Evolutionary conservation across 352 stramenopile genomes (phyloP), one percentile per base, ranked within the genome.

Genomic region (Phytopythium montanum): DNA sequence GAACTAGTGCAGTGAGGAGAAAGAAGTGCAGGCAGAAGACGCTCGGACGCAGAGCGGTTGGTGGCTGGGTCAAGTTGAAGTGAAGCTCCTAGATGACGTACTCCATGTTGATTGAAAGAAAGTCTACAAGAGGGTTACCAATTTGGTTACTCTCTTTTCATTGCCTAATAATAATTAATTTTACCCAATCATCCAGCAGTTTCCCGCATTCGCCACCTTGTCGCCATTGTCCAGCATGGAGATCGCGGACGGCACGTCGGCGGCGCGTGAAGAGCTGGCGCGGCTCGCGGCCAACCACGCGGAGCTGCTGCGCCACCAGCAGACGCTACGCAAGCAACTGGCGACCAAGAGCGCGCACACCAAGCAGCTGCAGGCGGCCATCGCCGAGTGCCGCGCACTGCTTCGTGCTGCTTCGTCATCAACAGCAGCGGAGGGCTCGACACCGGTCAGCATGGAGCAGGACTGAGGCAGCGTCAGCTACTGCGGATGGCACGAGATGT

Each of bases 281-380:
- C 73, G 77, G 21, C 70, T 90, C 6, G 69, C 80, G 64, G 69
- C 73, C 34, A 88, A 88, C 59, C 72, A 88, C 61, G 61, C 61
- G 62, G 75, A 90, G 68, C 73, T 90, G 23, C 54, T 76, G 49
- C 63, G 84, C 57, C 80, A 90, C 51, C 66, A 87, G 34, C 60
- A 75, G 42, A 85, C 75, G 50, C 73, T 90, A 28, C 59, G 73
- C 53, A 60, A 64, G 44, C 71, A 87, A 55, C 65, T 90, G 28
- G 38, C 58, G 33, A 59, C 69, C 66, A 81, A 71, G 59, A 69
- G 56, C 12, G 62, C 72, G 29, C 72, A 85, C 58, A 66, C 85
- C 19, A 71, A 76, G 56, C 64, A 74, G 45, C 72, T 85, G 38
- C 64, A 73, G 54, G 42, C 51, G 4, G 76, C 76, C 9, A 56